A percentile compares a stretch with the other conserved stretches of the same genome.
Conservation (phyloP, 257 asterid species). For the Nicotiana otophora region DNA sequence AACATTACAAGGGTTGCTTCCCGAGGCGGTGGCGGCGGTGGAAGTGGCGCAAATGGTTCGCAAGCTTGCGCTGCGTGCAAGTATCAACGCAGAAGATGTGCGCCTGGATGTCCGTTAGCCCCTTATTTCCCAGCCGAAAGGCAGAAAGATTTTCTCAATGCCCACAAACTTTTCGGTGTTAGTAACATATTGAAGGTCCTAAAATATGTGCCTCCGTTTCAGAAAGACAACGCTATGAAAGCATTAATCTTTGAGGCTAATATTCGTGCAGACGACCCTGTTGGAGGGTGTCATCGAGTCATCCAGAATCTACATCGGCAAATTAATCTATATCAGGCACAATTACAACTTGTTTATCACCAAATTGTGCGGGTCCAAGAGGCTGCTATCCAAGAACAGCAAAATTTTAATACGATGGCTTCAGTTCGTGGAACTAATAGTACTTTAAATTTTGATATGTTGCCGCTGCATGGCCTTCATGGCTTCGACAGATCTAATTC, state of each 20-base stretch:
- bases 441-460: background rate
- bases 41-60: background rate
- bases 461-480: background rate
- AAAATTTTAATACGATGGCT: background rate
- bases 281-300: constrained; percentile 29
- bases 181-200: constrained; percentile 23
- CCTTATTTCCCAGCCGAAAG: constrained; percentile 43
- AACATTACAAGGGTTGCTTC: background rate
- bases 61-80: constrained; percentile 60
- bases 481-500: background rate
- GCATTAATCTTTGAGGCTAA: constrained; percentile 30
- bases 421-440: background rate
- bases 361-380: background rate
- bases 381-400: background rate
- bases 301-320: background rate
- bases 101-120: constrained; percentile 22
- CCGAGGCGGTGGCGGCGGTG: background rate
- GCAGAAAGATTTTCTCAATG: constrained; percentile 28
- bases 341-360: constrained; percentile 9
- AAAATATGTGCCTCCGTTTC: background rate
- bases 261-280: constrained; percentile 27
- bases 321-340: background rate
- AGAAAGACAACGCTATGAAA: constrained; percentile 13
- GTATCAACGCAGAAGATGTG: constrained; percentile 40
- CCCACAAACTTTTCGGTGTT: constrained; percentile 35